Conservation (phyloP, 768 basidiomycete genomes). For the Auriscalpium orientale region DNA sequence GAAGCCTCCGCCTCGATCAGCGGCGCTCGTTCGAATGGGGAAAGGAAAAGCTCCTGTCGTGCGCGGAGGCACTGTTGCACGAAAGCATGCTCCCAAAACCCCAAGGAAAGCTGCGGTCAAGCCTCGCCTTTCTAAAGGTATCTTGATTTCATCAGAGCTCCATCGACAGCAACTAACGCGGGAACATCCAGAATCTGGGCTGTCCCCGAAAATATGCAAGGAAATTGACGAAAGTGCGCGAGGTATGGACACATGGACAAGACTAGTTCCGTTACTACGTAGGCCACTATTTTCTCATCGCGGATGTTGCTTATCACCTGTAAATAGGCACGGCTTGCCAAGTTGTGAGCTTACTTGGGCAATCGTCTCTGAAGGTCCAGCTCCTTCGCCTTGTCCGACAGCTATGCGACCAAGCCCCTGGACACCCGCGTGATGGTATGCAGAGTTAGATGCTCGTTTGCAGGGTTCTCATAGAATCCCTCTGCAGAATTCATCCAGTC, state of each 20-base stretch:
- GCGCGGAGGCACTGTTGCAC: slow-evolving; percentile 6
- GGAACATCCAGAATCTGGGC: too few species aligned
- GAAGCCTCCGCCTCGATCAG: slow-evolving; percentile 4
- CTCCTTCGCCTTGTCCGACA: slow-evolving; percentile 9
- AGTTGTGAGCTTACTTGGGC: slow-evolving; percentile 12
- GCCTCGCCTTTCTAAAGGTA: slow-evolving; percentile 29
- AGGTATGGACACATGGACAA: too few species aligned
- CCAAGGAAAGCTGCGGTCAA: slow-evolving; percentile 30
- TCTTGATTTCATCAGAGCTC: neutral
- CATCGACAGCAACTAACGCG: too few species aligned
- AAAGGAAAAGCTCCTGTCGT: slow-evolving; percentile 13
- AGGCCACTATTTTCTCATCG: neutral
- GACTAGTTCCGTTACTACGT: slow-evolving; percentile 5
- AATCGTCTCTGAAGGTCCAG: slow-evolving; percentile 13
- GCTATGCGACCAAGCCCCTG: slow-evolving; percentile 3
- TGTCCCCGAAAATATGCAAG: too few species aligned
- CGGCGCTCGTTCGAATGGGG: slow-evolving; percentile 6
- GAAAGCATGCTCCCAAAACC: neutral
- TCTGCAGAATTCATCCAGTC: slow-evolving; percentile 50
- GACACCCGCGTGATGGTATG: slow-evolving; percentile 40
- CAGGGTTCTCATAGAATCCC: neutral
- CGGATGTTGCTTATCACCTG: neutral
- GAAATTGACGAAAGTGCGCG: too few species aligned
- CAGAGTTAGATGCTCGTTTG: neutral
- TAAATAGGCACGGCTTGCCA: slow-evolving; percentile 11